Conservation (phyloP, 2,329 filamentous ascomycete genomes). For the Mycosphaerella sp. region DNA sequence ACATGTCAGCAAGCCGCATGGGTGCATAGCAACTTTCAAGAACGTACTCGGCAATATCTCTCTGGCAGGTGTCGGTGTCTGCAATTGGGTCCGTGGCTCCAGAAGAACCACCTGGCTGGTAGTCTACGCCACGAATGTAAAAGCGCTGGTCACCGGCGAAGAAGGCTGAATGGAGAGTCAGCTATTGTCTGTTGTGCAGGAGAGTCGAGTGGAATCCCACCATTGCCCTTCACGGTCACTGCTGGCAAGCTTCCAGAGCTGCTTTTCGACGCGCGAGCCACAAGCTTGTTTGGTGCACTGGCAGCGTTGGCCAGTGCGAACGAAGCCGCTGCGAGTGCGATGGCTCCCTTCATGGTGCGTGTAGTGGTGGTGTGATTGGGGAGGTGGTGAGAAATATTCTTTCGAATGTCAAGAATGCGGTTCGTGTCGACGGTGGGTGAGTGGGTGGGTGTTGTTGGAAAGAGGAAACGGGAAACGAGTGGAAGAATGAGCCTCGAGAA, state of each 20-base stretch:
- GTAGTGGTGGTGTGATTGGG: neutral
- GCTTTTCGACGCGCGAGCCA: constrained; percentile 34
- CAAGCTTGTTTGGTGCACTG: constrained; percentile 34
- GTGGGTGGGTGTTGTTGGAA: neutral
- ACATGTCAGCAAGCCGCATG: neutral
- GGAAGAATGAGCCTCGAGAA: constrained; percentile 15
- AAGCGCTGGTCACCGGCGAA: constrained; percentile 56
- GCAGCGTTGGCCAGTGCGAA: constrained; percentile 44
- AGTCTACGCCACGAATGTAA: constrained; percentile 56
- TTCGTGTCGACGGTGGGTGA: neutral
- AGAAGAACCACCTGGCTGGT: constrained; percentile 51
- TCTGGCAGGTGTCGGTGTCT: constrained; percentile 61
- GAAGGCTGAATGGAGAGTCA: constrained; percentile 46
- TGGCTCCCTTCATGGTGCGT: constrained; percentile 48
- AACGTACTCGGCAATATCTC: constrained; percentile 61
- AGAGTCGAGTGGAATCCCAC: constrained; percentile 31
- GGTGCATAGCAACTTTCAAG: neutral
- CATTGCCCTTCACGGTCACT: constrained; percentile 58
- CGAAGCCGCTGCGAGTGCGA: constrained; percentile 42
- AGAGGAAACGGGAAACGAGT: neutral
- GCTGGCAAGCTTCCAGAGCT: constrained; percentile 45
- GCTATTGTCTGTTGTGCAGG: neutral
- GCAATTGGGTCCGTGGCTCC: constrained; percentile 67
- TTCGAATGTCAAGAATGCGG: neutral
- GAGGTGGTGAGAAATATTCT: neutral